phyloP scores from a whole-genome alignment of 768 basidiomycete genomes.

The Boletus coccyginus region DNA sequence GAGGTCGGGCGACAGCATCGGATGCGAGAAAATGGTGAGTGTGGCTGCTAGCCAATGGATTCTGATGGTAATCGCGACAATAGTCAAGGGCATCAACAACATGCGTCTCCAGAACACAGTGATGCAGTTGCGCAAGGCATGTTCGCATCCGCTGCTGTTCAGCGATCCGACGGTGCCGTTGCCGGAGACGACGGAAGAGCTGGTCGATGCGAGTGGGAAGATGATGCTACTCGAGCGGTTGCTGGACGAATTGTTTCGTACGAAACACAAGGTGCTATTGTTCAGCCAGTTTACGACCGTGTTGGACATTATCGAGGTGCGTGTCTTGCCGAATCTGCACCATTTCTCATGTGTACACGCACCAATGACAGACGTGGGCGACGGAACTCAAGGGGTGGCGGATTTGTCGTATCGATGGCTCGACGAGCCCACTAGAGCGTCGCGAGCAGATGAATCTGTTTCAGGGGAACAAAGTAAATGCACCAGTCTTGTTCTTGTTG shows the following conservation, averaged over 20 bases:
- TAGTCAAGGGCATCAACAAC: conserved; percentile 85
- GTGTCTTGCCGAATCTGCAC: conserved; percentile 4
- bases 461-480: too few species aligned
- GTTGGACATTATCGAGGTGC: conserved; percentile 91
- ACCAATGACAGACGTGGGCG: too few species aligned
- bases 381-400: conserved; percentile 81
- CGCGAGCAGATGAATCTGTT: too few species aligned
- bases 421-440: conserved; percentile 37
- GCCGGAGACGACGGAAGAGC: too few species aligned
- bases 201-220: too few species aligned
- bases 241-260: too few species aligned
- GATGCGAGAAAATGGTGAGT: conserved; percentile 58
- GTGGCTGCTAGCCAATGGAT: background rate
- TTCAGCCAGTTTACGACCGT: conserved; percentile 96
- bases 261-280: too few species aligned
- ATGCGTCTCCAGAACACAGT: conserved; percentile 92
- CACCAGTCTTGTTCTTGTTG: conserved; percentile 64
- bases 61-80: background rate
- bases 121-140: conserved; percentile 97
- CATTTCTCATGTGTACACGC: background rate
- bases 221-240: too few species aligned
- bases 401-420: conserved; percentile 94
- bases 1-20: conserved; percentile 58
- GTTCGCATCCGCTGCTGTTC: conserved; percentile 90
- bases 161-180: conserved; percentile 66